phyloP scores from a whole-genome alignment of 495 filamentous ascomycete species.

The Rostrohypoxylon terebratum region DNA sequence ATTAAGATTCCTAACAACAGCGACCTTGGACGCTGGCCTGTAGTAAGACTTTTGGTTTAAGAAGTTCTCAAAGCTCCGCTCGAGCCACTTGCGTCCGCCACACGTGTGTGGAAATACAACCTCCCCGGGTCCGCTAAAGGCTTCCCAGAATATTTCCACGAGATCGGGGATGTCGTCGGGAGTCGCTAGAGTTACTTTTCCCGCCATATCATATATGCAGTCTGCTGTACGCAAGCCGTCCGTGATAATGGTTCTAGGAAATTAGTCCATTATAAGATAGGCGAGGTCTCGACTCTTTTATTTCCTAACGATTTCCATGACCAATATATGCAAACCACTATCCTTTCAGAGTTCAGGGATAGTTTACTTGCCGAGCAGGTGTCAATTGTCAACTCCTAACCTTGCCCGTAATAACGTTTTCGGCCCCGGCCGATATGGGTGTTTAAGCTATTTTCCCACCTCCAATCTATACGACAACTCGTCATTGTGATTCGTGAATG shows the following conservation, averaged over 20 bases:
- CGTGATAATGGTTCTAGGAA: background rate
- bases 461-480: conserved; percentile 26
- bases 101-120: conserved; percentile 46
- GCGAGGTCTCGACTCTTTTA: conserved; percentile 4
- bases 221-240: background rate
- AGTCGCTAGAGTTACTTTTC: conserved; percentile 55
- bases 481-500: conserved; percentile 32
- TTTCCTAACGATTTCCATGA: conserved; percentile 4
- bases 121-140: conserved; percentile 46
- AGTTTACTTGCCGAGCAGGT: conserved; percentile 22
- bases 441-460: conserved; percentile 26
- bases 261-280: background rate
- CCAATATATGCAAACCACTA: background rate
- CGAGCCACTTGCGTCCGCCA: conserved; percentile 45
- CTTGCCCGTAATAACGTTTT: conserved; percentile 27
- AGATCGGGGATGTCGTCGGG: conserved; percentile 48
- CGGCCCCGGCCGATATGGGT: conserved; percentile 31
- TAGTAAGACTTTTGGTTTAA: conserved; percentile 46
- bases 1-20: conserved; percentile 44
- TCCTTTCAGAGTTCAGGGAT: conserved; percentile 15
- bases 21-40: conserved; percentile 43
- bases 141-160: conserved; percentile 48
- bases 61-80: conserved; percentile 49
- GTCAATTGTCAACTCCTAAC: conserved; percentile 39
- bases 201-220: conserved; percentile 21